These are phyloP conservation scores for Solanum pimpinellifolium DNA, from an alignment of 257 asterid genomes.

Conservation along the genomic window DNA sequence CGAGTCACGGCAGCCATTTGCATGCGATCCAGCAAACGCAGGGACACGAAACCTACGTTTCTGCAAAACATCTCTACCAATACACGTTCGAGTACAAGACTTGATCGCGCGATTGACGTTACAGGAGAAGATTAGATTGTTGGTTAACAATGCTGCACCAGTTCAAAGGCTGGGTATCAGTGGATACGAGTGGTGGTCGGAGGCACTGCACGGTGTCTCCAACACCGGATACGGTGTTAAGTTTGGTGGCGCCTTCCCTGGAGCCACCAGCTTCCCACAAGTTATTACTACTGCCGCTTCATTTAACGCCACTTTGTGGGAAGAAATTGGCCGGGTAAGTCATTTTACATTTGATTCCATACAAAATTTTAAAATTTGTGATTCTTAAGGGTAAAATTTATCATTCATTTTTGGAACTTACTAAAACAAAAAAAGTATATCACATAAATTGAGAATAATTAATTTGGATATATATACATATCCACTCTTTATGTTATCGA, in stretches of 20 bases:
- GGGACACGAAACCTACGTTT: slow-evolving; percentile 32
- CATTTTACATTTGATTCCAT: too few species aligned
- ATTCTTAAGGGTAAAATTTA: too few species aligned
- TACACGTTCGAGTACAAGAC: slow-evolving; percentile 54
- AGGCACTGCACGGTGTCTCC: slow-evolving; percentile 93
- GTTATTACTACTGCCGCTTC: slow-evolving; percentile 83
- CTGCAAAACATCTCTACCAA: slow-evolving; percentile 34
- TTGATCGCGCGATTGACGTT: slow-evolving; percentile 52
- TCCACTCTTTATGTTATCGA: background rate
- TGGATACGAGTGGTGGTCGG: slow-evolving; percentile 98
- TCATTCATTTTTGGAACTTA: too few species aligned
- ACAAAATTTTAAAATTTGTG: too few species aligned
- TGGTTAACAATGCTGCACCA: slow-evolving; percentile 85
- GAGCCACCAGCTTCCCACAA: slow-evolving; percentile 90
- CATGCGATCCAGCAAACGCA: slow-evolving; percentile 56
- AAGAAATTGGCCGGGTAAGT: slow-evolving; percentile 67
- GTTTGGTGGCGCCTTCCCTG: slow-evolving; percentile 61
- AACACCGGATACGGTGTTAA: slow-evolving; percentile 61
- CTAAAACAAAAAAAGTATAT: too few species aligned
- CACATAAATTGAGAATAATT: too few species aligned
- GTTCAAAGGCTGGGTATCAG: slow-evolving; percentile 53
- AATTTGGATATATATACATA: too few species aligned
- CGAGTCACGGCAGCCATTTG: slow-evolving; percentile 50
- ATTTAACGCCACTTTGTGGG: slow-evolving; percentile 73
- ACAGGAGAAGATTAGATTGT: slow-evolving; percentile 50